These are phyloP conservation scores for Sclerotinia nivalis DNA, from an alignment of 2,329 filamentous ascomycete genomes.

Conservation along the genomic window DNA sequence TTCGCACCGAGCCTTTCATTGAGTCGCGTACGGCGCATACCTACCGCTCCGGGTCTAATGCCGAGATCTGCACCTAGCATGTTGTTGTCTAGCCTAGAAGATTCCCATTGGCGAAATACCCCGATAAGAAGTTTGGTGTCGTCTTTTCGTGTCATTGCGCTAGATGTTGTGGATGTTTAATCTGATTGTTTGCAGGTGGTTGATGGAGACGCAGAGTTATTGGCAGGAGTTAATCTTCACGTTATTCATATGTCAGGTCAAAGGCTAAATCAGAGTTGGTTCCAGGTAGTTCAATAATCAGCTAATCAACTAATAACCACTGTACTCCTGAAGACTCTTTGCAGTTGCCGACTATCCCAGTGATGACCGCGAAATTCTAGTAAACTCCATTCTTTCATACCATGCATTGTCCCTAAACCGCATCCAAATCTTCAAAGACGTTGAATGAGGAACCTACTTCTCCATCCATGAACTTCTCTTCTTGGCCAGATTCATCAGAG, in stretches of 20 bases:
- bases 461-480: background rate
- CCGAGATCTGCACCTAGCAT: background rate
- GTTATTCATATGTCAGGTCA: background rate
- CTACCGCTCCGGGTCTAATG: background rate
- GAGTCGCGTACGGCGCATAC: background rate
- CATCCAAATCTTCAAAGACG: background rate
- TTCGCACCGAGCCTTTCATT: background rate
- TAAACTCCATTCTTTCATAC: background rate
- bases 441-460: background rate
- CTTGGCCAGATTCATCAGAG: background rate
- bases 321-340: background rate
- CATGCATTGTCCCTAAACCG: background rate
- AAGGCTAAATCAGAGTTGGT: background rate
- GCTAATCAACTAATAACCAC: background rate
- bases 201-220: background rate
- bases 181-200: background rate
- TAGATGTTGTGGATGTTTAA: too few relatives aligned
- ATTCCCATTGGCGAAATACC: background rate
- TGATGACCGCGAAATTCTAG: background rate
- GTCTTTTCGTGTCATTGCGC: background rate
- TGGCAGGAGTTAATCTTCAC: too few relatives aligned
- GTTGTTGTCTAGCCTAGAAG: background rate
- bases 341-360: background rate
- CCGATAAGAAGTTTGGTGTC: background rate
- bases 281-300: background rate